phyloP scores from a whole-genome alignment of 1,284 basidiomycete species.

The Laetiporus sulphureus region DNA sequence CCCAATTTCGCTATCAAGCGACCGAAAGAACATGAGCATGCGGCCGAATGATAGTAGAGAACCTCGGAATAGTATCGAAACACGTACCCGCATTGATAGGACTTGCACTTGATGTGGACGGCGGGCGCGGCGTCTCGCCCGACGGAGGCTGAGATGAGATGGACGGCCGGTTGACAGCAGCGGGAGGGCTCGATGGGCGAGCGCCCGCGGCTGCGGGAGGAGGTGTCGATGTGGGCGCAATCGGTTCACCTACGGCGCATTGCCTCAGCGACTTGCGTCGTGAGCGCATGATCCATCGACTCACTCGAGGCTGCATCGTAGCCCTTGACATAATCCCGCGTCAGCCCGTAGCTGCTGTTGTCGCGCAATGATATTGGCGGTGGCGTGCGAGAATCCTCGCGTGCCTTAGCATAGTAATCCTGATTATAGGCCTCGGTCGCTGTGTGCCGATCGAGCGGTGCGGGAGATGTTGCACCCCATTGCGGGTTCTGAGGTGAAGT shows the following conservation, averaged over 20 bases:
- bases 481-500: constrained; percentile 10
- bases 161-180: constrained; percentile 7
- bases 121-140: constrained; percentile 20
- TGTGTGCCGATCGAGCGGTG: constrained; percentile 19
- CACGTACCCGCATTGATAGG: constrained; percentile 27
- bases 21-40: not conserved
- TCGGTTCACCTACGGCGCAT: not conserved
- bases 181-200: constrained; percentile 5
- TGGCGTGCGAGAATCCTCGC: not conserved
- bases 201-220: constrained; percentile 1
- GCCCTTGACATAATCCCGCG: constrained; percentile 6
- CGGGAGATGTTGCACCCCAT: constrained; percentile 13
- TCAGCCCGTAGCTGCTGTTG: not conserved
- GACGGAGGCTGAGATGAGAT: constrained; percentile 16
- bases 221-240: not conserved
- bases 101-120: constrained; percentile 21
- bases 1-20: constrained; percentile 47
- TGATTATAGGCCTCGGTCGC: constrained; percentile 17
- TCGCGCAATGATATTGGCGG: constrained; percentile 9
- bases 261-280: not conserved
- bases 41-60: not conserved
- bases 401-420: constrained; percentile 13
- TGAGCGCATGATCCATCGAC: not conserved
- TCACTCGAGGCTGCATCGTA: constrained; percentile 15
- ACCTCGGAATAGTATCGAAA: not conserved